Percentiles rank a stretch among this genome's conserved stretches.
phyloP scores from a whole-genome alignment of 108 stramenopile genomes.

The Fistulifera pelliculosa region DNA sequence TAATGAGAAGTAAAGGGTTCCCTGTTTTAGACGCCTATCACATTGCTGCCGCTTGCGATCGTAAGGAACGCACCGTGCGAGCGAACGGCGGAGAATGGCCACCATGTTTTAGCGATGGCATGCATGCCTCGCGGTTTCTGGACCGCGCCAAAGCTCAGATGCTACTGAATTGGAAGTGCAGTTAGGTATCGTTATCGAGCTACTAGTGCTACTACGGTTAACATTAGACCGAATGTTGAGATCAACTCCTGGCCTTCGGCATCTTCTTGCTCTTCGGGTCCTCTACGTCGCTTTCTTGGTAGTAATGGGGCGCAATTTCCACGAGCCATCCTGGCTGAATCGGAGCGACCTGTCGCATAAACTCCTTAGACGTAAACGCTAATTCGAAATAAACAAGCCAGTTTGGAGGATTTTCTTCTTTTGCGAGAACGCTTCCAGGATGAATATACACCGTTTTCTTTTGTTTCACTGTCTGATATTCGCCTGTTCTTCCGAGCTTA shows the following conservation, averaged over 20 bases:
- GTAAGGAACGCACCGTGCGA: too few relatives aligned
- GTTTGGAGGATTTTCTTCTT: constrained; percentile 84
- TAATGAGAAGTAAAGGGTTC: too few relatives aligned
- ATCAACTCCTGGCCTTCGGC: constrained; percentile 3
- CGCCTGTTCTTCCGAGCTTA: constrained; percentile 78
- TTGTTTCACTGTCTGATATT: constrained; percentile 96
- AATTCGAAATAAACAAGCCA: constrained; percentile 96
- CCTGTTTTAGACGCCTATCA: too few relatives aligned
- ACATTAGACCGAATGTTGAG: too few relatives aligned
- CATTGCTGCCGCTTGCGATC: too few relatives aligned
- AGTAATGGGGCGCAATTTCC: constrained; percentile 98
- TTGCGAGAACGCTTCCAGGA: constrained; percentile 89
- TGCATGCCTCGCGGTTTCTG: too few relatives aligned
- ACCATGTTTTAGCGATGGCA: too few relatives aligned
- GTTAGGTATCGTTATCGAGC: too few relatives aligned
- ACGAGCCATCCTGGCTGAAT: constrained; percentile 93
- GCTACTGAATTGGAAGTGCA: too few relatives aligned
- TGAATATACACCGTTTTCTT: constrained; percentile 93
- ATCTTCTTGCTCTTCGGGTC: constrained; percentile 84
- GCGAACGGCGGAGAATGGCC: too few relatives aligned
- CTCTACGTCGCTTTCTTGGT: constrained; percentile 86
- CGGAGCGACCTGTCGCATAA: constrained; percentile 93
- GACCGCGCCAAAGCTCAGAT: too few relatives aligned
- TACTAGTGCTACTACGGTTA: too few relatives aligned
- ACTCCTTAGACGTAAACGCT: constrained; percentile 97